These are phyloP conservation scores for Elongisporangium undulatum DNA, from an alignment of 352 stramenopile species.

Conservation along the genomic window DNA sequence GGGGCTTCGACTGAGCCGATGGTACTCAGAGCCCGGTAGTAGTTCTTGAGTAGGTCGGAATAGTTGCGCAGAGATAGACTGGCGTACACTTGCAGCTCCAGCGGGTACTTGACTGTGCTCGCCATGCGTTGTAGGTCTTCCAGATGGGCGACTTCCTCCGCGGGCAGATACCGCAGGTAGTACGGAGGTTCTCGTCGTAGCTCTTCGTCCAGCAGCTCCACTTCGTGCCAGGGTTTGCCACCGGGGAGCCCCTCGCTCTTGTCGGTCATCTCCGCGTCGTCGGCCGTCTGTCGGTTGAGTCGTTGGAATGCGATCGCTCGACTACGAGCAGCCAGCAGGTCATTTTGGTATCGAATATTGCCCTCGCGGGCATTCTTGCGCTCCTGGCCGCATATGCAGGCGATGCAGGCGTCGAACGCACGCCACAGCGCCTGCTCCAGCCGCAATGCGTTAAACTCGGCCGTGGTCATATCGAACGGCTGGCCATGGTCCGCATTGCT, in stretches of 20 bases:
- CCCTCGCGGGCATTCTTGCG: slow-evolving; percentile 45
- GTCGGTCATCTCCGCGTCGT: slow-evolving; percentile 31
- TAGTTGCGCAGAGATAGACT: slow-evolving; percentile 54
- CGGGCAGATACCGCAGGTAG: slow-evolving; percentile 65
- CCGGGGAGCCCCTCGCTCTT: slow-evolving; percentile 58
- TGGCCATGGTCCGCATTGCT: slow-evolving; percentile 1
- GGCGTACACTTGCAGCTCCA: slow-evolving; percentile 54
- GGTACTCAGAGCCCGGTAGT: slow-evolving; percentile 51
- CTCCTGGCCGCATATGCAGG: slow-evolving; percentile 56
- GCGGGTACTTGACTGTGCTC: slow-evolving; percentile 47
- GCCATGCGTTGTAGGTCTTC: slow-evolving; percentile 57
- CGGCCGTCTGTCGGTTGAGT: slow-evolving; percentile 32
- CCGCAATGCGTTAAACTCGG: slow-evolving; percentile 41
- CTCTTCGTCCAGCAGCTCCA: slow-evolving; percentile 51
- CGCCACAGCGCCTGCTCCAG: slow-evolving; percentile 71
- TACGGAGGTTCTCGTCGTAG: slow-evolving; percentile 64
- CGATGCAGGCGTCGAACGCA: slow-evolving; percentile 69
- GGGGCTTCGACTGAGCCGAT: slow-evolving; percentile 40
- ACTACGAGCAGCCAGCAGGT: slow-evolving; percentile 40
- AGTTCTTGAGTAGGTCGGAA: slow-evolving; percentile 59
- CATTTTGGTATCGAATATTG: slow-evolving; percentile 57
- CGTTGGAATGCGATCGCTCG: slow-evolving; percentile 50
- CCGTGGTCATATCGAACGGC: slow-evolving; percentile 21
- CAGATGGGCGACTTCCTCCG: slow-evolving; percentile 52
- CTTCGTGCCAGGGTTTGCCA: slow-evolving; percentile 44